Evolutionary conservation across 2,329 filamentous ascomycete genomes (phyloP), one percentile per base, ranked within the genome.

Genomic region (Paraconiothyrium sp.): DNA sequence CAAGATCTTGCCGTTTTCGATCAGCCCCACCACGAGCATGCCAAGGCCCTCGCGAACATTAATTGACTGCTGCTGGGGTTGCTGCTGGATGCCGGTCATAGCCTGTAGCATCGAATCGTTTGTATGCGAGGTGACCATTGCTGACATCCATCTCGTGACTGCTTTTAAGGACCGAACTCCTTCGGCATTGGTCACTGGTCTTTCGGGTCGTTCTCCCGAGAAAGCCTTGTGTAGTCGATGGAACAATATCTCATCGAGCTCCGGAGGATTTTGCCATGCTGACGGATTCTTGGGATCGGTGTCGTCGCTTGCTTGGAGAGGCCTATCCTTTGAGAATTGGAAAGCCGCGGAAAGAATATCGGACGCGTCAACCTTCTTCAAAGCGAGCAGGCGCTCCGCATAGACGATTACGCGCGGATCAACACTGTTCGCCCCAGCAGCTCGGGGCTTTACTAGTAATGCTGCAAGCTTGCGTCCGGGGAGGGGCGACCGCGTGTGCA

Each of bases 21-120:
- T 84, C 11, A 90, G 80, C 0, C 86, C 84, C 52, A 90, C 78
- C 6, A 91, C 77, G 20, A 92, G 80, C 72, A 89, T 85, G 2
- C 89, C 86, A 62, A 92, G 85, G 0, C 88, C 89, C 49, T 88
- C 86, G 22, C 87, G 84, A 1, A 89, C 82, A 48, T 84, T 87
- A 80, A 89, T 85, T 54, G 90, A 88, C 35, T 89, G 83, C 74
- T 41, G 83, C 77, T 56, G 85, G 79, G 41, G 85, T 82, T 56
- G 83, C 77, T 43, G 84, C 82, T 75, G 72, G 27, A 76, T 75
- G 10, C 76, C 81, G 75, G 16, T 62, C 69, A 80, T 77, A 41
- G 76, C 77, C 43, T 80, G 74, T 32, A 79, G 73, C 71, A 80
- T 76, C 11, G 76, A 76, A 44, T 79, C 76, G 63, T 70, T 78